phyloP scores from a whole-genome alignment of 352 stramenopile species.

The Pythium folliculosum region DNA sequence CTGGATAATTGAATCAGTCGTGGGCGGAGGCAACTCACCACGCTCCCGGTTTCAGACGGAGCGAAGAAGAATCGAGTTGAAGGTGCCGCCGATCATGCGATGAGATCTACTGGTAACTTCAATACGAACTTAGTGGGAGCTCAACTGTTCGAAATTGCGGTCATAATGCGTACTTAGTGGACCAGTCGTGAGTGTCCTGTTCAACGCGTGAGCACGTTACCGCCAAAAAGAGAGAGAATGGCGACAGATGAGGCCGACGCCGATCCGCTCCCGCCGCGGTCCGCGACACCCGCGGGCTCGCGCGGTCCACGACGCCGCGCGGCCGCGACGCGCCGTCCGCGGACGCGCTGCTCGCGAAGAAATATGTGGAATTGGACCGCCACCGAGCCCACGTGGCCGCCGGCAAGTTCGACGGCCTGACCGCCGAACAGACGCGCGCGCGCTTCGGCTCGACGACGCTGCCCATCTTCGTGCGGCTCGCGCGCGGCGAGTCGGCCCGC shows the following conservation, averaged over 20 bases:
- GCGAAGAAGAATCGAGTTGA: too few species aligned
- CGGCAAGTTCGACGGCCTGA: not conserved
- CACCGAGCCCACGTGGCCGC: conserved; percentile 6
- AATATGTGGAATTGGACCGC: conserved; percentile 11
- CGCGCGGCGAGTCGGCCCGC: conserved; percentile 11
- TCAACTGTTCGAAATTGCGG: too few species aligned
- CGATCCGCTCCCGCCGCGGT: not conserved
- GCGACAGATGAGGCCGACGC: too few species aligned
- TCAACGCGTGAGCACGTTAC: too few species aligned
- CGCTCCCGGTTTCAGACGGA: too few species aligned
- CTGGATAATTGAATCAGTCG: too few species aligned
- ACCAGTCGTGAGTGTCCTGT: too few species aligned
- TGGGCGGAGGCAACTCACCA: too few species aligned
- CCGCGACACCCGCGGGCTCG: not conserved
- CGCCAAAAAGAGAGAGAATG: too few species aligned
- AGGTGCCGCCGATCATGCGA: too few species aligned
- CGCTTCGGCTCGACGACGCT: conserved; percentile 9
- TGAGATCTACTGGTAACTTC: not conserved
- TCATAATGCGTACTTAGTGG: too few species aligned
- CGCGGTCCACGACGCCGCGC: not conserved
- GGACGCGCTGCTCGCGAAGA: conserved; percentile 9
- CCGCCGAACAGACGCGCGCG: not conserved
- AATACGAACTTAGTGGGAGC: not conserved
- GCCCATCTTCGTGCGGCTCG: conserved; percentile 28
- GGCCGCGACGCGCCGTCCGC: not conserved